A percentile compares a stretch with the other conserved stretches of the same genome.
Conservation (phyloP, 139 green algal species). For the Mychonastes homosphaera region DNA sequence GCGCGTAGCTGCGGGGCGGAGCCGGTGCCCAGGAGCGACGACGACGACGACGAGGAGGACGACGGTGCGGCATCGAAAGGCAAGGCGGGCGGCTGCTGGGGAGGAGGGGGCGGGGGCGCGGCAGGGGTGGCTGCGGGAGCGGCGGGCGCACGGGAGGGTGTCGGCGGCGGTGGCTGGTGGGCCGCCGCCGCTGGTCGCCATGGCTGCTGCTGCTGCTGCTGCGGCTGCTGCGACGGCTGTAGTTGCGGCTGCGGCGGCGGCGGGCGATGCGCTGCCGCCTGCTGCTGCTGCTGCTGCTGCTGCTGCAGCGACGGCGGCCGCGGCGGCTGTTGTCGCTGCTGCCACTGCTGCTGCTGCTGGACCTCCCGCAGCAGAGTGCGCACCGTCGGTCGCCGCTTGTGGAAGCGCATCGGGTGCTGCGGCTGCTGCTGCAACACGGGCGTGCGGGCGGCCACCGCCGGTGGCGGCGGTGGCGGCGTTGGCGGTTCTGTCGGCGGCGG, state of each 20-base stretch:
- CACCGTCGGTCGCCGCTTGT: too few relatives aligned
- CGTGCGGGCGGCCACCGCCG: too few relatives aligned
- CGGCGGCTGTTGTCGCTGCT: background rate
- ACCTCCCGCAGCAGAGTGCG: background rate
- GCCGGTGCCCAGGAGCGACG: too few relatives aligned
- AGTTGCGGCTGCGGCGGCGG: background rate
- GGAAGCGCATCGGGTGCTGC: too few relatives aligned
- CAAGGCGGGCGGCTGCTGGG: background rate
- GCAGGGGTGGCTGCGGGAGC: background rate
- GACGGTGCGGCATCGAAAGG: background rate
- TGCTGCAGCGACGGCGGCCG: background rate
- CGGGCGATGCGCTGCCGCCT: background rate
- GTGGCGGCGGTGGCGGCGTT: too few relatives aligned
- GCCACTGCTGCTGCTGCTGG: background rate
- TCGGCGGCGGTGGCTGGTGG: background rate
- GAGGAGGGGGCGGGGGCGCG: background rate
- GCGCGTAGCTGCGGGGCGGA: background rate
- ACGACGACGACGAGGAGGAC: background rate
- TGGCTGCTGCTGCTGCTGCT: conserved; percentile 1
- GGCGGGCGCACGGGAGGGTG: background rate
- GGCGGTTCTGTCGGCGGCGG: too few relatives aligned
- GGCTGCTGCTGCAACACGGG: too few relatives aligned
- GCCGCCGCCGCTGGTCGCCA: background rate
- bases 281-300: background rate
- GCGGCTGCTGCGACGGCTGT: background rate